Base-by-base conservation (phyloP, 2,329 filamentous ascomycete genomes). In the Calonectria henricotiae region DNA sequence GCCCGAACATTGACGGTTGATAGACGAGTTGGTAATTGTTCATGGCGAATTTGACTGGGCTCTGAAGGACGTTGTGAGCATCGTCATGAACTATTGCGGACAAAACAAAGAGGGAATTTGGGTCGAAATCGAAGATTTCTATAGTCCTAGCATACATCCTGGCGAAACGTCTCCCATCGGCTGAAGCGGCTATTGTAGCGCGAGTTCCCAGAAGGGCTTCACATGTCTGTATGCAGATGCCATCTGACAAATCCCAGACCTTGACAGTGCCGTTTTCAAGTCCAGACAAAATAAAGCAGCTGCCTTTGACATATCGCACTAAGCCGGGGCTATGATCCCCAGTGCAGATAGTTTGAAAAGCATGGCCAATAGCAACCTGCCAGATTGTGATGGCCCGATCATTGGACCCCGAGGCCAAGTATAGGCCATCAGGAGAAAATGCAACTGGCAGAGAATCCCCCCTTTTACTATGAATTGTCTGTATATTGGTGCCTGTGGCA, bases 371-470 rank as follows among this genome's bases (percentile, higher is more conserved):
- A 1, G 2, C 30, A 27, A 27, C 5, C 12, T 2, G 35, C 51
- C 51, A 58, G 20, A 58, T 12, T 8, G 32, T 58, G 13, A 58
- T 58, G 20, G 35, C 12, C 12, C 7, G 20, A 13, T 23, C 15
- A 6, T 20, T 37, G 39, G 35, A 58, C 11, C 32, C 51, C 6
- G 51, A 58, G 23, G 51, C 51, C 23, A 58, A 23, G 32, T 11
- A 58, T 25, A 9, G 25, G 4, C 51, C 20, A 58, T 66, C 30
- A 2, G 30, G 37, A 5, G 63, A 66, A 46, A 66, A 66, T 5
- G 46, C 46, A 5, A 64, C 5, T 4, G 32, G 23, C 2, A 49
- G 20, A 11, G 5, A 4, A 5, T 3, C 2, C 12, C 17, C 37
- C 17, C 3, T 6, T 25, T 23, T 11, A 9, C 20, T 37, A 15